Conservation (phyloP, 345 rosid genomes). For the Hypericum androsaemum region DNA sequence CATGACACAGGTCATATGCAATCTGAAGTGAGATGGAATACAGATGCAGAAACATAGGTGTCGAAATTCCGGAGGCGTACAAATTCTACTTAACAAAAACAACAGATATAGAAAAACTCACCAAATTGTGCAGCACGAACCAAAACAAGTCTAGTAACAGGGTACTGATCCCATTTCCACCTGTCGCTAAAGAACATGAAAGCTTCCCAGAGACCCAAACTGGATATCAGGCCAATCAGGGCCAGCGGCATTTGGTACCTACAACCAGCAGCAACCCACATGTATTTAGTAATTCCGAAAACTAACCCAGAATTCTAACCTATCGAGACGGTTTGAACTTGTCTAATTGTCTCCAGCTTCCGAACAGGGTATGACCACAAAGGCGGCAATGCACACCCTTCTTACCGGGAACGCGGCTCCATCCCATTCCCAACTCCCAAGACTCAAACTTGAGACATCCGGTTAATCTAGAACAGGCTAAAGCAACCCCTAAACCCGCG, state of each 20-base stretch:
- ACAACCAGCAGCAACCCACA: conserved; percentile 7
- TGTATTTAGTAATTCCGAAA: not conserved
- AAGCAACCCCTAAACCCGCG: too few relatives aligned
- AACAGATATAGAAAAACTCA: conserved; percentile 21
- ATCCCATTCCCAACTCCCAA: not conserved
- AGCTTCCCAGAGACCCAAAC: conserved; percentile 84
- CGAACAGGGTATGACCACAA: too few relatives aligned
- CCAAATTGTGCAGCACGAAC: conserved; percentile 69
- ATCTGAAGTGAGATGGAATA: too few relatives aligned
- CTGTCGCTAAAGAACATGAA: conserved; percentile 58
- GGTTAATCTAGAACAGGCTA: not conserved
- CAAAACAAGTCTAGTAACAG: conserved; percentile 37
- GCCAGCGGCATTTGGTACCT: conserved; percentile 96
- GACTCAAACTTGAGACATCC: not conserved
- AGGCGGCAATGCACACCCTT: not conserved
- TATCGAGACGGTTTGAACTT: too few relatives aligned
- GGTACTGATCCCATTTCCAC: conserved; percentile 60
- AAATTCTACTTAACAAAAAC: not conserved
- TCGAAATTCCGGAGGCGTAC: not conserved
- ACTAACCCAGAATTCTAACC: too few relatives aligned
- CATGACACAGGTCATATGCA: too few relatives aligned
- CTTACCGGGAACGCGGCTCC: not conserved
- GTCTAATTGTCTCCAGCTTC: not conserved
- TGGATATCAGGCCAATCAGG: conserved; percentile 62
- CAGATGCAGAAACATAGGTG: too few relatives aligned